Evolutionary conservation across 805 yeast genomes (phyloP), one percentile per base, ranked within the genome.

Genomic region (Blastobotrys robertii): DNA sequence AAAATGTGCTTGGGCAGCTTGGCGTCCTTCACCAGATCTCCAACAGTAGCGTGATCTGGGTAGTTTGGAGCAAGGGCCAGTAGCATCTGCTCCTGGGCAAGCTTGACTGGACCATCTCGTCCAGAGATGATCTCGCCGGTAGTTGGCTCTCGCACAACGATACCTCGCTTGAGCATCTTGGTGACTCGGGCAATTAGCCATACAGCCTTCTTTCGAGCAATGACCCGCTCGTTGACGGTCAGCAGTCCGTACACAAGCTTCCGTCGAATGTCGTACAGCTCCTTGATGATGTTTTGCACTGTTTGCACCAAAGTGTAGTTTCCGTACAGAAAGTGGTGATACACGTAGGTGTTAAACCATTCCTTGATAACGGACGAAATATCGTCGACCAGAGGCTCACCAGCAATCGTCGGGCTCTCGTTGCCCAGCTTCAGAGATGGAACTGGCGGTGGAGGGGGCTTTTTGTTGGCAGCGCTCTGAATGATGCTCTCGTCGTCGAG

Each of bases 21-120:
- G 13, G 46, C 44, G 11, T 30, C 36, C 32, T 37, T 38, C 16
- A 37, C 43, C 3, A 43, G 30, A 22, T 50, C 52, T 10, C 41
- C 47, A 25, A 48, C 50, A 4, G 47, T 39, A 9, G 54, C 45
- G 40, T 51, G 53, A 43, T 51, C 48, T 12, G 94, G 94, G 59
- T 76, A 84, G 49, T 77, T 76, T 12, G 86, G 80, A 8, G 81
- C 76, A 45, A 86, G 65, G 0, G 94, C 88, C 59, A 79, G 72
- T 43, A 79, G 69, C 40, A 79, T 65, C 59, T 85, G 92, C 57
- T 74, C 79, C 38, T 73, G 69, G 11, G 88, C 83, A 44, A 86
- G 66, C 34, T 63, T 57, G 16, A 81, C 74, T 4, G 87, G 79
- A 34, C 70, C 59, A 30, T 47, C 53, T 30, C 45, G 42, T 19